Evolutionary conservation across 495 filamentous ascomycete species (phyloP), one percentile per base, ranked within the genome.

Genomic region (Talaromyces wortmannii): DNA sequence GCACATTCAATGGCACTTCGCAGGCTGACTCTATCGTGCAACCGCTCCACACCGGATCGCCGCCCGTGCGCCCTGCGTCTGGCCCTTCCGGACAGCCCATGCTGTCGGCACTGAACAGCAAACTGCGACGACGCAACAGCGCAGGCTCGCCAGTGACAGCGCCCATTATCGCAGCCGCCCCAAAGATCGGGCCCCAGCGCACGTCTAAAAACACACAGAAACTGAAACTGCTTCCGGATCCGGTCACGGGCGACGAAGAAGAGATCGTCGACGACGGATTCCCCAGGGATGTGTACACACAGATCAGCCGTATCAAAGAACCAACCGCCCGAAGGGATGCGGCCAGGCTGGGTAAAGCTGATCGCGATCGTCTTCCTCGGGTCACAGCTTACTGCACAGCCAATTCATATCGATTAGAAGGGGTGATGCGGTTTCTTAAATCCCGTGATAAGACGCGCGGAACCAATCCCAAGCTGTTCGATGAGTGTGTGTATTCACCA

Each of bases 381-480:
- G 94, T 98, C 4, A 97, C 94, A 23, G 94, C 94, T 15, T 97
- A 97, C 71, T 96, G 92, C 62, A 97, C 95, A 1, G 90, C 95
- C 29, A 89, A 88, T 66, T 86, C 82, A 11, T 97, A 97, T 64
- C 84, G 90, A 56, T 82, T 96, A 68, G 92, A 96, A 6, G 85
- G 84, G 5, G 74, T 97, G 44, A 87, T 95, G 80, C 82, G 85
- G 53, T 97, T 90, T 63, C 72, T 98, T 31, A 98, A 97, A 69
- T 87, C 89, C 8, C 78, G 89, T 48, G 78, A 79, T 23, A 87
- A 85, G 60, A 81, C 78, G 42, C 81, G 88, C 52, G 89, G 90
- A 3, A 80, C 94, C 4, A 87, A 83, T 55, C 91, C 94, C 8
- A 97, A 96, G 68, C 71, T 90, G 43, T 95, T 94, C 57, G 94